Evolutionary conservation across 495 filamentous ascomycete species (phyloP), one percentile per base, ranked within the genome.

Genomic region (Aspergillus asperescens): DNA sequence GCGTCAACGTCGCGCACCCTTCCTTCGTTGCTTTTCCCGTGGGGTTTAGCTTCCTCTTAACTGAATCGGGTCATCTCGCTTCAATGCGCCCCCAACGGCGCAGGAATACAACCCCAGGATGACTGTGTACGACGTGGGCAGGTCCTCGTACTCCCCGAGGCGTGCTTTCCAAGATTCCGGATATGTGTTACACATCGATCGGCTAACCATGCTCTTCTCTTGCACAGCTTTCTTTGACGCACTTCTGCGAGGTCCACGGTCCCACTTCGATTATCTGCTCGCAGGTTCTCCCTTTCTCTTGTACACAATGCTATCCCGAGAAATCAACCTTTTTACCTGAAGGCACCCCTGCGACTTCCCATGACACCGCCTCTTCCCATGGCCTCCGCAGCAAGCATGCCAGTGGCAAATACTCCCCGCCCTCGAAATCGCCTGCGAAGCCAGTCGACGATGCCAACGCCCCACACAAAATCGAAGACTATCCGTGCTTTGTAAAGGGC

Each of bases 211-310:
- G 20, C 7, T 12, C 20, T 23, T 20, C 40, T 28, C 32, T 29
- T 23, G 34, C 29, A 58, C 46, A 96, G 91, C 81, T 96, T 63
- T 94, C 89, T 66, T 81, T 96, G 59, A 91, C 91, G 63, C 91
- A 96, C 74, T 96, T 95, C 70, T 96, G 91, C 77, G 91, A 96
- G 70, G 78, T 90, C 61, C 90, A 96, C 77, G 91, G 91, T 54
- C 91, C 91, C 10, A 96, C 90, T 43, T 93, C 90, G 46, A 84
- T 96, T 68, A 87, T 96, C 71, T 95, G 94, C 67, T 96, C 91
- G 48, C 90, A 96, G 71, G 86, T 88, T 43, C 74, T 88, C 20
- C 86, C 88, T 1, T 84, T 90, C 38, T 77, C 85, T 45, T 96
- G 91, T 63, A 67, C 75, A 48, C 81, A 84, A 65, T 96, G 91